Evolutionary conservation across 163 green algal genomes (phyloP).

Genomic region (Chlamydomonas reinhardtii): DNA sequence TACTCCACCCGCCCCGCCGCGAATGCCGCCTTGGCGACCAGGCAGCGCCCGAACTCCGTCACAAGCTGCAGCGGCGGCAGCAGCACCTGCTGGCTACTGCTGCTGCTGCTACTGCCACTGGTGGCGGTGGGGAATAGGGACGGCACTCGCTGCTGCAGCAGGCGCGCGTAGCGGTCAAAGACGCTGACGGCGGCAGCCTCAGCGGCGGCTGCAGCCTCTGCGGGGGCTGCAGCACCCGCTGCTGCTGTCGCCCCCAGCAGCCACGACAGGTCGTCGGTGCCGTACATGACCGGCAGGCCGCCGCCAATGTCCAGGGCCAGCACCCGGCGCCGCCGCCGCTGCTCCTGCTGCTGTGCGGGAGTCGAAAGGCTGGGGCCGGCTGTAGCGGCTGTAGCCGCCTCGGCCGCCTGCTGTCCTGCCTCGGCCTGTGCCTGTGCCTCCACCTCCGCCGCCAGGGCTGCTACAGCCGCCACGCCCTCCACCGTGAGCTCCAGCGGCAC

Average conservation of each 20-base stretch:
- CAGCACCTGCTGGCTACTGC: too few species aligned
- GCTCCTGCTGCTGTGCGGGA: too few species aligned
- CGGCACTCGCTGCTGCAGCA: constrained; percentile 46
- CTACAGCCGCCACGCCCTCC: constrained; percentile 50
- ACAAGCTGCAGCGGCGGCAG: constrained; percentile 20
- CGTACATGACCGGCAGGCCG: constrained; percentile 35
- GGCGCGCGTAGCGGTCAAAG: constrained; percentile 32
- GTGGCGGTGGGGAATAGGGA: constrained; percentile 41
- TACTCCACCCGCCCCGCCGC: constrained; percentile 53
- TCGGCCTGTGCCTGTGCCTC: background rate
- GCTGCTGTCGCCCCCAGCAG: constrained; percentile 1
- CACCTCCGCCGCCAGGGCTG: constrained; percentile 59
- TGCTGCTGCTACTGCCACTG: too few species aligned
- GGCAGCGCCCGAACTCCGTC: constrained; percentile 52
- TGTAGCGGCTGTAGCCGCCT: background rate
- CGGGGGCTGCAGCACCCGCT: background rate
- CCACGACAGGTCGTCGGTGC: constrained; percentile 15
- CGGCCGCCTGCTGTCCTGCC: background rate
- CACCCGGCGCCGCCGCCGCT: background rate
- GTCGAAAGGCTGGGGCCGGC: background rate
- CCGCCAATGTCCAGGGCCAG: constrained; percentile 56
- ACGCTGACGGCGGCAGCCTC: background rate
- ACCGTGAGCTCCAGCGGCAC: constrained; percentile 38
- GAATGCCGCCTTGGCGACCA: constrained; percentile 58
- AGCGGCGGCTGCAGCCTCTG: background rate